A percentile compares a stretch with the other conserved stretches of the same genome.
phyloP scores from a whole-genome alignment of 495 filamentous ascomycete species.

The Thermochaetoides thermophila region DNA sequence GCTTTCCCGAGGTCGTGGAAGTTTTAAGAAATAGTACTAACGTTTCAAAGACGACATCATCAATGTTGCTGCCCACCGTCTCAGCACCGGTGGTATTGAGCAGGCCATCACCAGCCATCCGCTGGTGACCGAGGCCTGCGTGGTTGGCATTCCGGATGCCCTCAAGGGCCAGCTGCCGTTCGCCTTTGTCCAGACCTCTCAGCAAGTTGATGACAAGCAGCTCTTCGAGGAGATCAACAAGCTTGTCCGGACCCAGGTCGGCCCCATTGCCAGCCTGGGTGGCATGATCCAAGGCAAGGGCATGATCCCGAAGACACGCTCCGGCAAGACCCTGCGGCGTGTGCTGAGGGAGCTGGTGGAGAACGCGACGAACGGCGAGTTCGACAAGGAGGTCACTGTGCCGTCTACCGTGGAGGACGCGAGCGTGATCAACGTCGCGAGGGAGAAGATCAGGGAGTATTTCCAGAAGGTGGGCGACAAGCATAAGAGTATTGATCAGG shows the following conservation, averaged over 20 bases:
- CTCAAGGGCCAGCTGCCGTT: conserved; percentile 87
- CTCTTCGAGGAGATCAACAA: conserved; percentile 42
- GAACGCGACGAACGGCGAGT: conserved; percentile 38
- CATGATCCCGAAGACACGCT: conserved; percentile 87
- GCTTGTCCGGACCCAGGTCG: conserved; percentile 67
- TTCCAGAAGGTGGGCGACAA: conserved; percentile 29
- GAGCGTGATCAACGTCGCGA: conserved; percentile 33
- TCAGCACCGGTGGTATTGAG: conserved; percentile 80
- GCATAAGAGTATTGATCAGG: conserved; percentile 34
- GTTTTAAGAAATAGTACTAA: neutral
- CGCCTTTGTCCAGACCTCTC: conserved; percentile 56
- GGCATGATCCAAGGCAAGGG: conserved; percentile 71
- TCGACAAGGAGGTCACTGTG: conserved; percentile 32
- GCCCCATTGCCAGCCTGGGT: conserved; percentile 69
- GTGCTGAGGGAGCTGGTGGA: conserved; percentile 72
- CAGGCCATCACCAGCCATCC: conserved; percentile 77
- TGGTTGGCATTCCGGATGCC: conserved; percentile 69
- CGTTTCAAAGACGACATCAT: conserved; percentile 62
- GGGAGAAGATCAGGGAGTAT: conserved; percentile 32
- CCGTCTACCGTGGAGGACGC: conserved; percentile 43
- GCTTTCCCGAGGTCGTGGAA: neutral
- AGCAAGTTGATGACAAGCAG: conserved; percentile 28
- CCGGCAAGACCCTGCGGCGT: conserved; percentile 72
- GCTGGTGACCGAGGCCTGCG: conserved; percentile 61
- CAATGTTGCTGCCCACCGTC: conserved; percentile 86